Conservation (phyloP, 176 grass and related monocot species). For the Aegilops umbellulata region DNA sequence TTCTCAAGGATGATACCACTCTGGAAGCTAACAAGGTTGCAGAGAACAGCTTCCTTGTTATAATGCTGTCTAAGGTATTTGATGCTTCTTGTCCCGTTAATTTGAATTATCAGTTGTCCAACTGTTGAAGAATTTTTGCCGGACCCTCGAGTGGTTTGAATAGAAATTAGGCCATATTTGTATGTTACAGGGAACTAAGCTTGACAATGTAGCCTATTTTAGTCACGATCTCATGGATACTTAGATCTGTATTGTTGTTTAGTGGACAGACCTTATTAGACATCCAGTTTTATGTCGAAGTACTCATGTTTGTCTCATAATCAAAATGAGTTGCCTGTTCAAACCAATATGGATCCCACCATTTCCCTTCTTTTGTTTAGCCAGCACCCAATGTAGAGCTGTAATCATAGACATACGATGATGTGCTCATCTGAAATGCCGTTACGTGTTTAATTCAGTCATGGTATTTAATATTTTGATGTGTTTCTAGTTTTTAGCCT, state of each 20-base stretch:
- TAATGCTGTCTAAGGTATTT: constrained; percentile 95
- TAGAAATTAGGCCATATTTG: neutral
- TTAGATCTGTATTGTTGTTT: neutral
- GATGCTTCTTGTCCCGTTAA: neutral
- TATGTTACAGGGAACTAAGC: neutral
- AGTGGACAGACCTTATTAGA: neutral
- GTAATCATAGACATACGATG: neutral
- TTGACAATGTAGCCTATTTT: neutral
- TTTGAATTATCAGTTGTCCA: neutral
- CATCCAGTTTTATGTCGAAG: neutral
- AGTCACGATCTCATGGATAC: neutral
- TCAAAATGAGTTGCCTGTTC: neutral
- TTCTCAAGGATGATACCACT: constrained; percentile 97
- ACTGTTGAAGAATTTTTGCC: neutral
- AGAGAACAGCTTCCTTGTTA: constrained; percentile 85
- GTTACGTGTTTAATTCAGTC: neutral
- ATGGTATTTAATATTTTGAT: neutral
- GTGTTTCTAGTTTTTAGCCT: neutral
- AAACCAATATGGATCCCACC: neutral
- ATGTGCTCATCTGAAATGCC: neutral
- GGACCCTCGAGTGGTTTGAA: neutral
- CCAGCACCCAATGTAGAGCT: neutral
- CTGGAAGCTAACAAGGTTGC: constrained; percentile 78
- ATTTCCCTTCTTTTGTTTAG: neutral
- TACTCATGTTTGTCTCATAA: neutral